A percentile compares a stretch with the other conserved stretches of the same genome.
Evolutionary conservation across 441 rosid species (phyloP).

Genomic region (Arabidopsis hybrid): DNA sequence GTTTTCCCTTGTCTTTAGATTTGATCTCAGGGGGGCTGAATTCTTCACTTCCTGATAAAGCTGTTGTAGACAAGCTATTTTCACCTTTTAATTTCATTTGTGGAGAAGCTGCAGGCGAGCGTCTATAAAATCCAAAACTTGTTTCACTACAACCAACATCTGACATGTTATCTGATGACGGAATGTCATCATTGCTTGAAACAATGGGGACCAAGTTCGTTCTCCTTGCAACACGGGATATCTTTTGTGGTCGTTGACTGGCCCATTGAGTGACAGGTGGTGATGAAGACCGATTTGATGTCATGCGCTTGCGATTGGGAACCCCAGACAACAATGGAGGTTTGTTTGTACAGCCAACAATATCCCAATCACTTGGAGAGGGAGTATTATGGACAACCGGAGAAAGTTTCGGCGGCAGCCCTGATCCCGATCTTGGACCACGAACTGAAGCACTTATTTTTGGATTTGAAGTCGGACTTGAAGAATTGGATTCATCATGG

Average conservation of each 20-base stretch:
- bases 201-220: slow-evolving; percentile 78
- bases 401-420: slow-evolving; percentile 71
- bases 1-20: slow-evolving; percentile 79
- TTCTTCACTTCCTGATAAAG: slow-evolving; percentile 96
- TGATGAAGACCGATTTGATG: slow-evolving; percentile 81
- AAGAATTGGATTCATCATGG: slow-evolving; percentile 82
- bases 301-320: slow-evolving; percentile 79
- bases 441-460: slow-evolving; percentile 76
- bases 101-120: slow-evolving; percentile 74
- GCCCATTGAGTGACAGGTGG: slow-evolving; percentile 96
- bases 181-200: slow-evolving; percentile 77
- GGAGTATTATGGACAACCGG: slow-evolving; percentile 77
- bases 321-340: slow-evolving; percentile 74
- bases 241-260: slow-evolving; percentile 92
- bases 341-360: slow-evolving; percentile 82
- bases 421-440: slow-evolving; percentile 85
- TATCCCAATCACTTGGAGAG: slow-evolving; percentile 86
- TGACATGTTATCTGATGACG: slow-evolving; percentile 72
- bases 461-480: slow-evolving; percentile 79
- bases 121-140: slow-evolving; percentile 77
- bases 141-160: slow-evolving; percentile 77
- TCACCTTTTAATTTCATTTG: slow-evolving; percentile 79
- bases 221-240: slow-evolving; percentile 91
- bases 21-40: slow-evolving; percentile 79
- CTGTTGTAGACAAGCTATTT: slow-evolving; percentile 65